Evolutionary conservation across 306 rosid species (phyloP).

Genomic region (Erythrophleum fordii): DNA sequence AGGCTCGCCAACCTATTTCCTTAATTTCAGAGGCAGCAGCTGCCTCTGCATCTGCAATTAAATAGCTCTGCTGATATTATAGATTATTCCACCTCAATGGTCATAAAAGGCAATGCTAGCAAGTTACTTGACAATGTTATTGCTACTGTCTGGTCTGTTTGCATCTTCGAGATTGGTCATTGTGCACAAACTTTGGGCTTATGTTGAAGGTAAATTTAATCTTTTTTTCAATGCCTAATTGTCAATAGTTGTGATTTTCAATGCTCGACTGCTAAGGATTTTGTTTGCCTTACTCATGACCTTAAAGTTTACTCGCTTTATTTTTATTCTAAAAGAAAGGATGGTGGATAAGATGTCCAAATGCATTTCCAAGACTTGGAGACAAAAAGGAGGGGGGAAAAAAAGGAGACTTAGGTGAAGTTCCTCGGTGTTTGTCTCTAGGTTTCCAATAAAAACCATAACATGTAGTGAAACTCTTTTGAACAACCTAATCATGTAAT

Average conservation of each 20-base stretch:
- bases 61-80: constrained; percentile 46
- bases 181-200: constrained; percentile 31
- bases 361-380: too few relatives aligned
- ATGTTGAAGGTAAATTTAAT: constrained; percentile 50
- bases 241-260: constrained; percentile 9
- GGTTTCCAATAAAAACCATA: neutral
- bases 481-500: neutral
- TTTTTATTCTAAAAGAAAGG: constrained; percentile 11
- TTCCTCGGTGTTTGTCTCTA: neutral
- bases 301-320: neutral
- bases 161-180: constrained; percentile 41
- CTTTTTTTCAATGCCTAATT: neutral
- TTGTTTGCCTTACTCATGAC: neutral
- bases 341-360: neutral
- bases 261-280: constrained; percentile 19
- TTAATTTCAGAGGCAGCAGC: constrained; percentile 86
- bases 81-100: constrained; percentile 30
- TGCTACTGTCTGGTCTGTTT: constrained; percentile 31
- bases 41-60: constrained; percentile 64
- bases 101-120: constrained; percentile 26
- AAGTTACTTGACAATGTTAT: constrained; percentile 29
- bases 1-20: constrained; percentile 88
- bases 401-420: neutral
- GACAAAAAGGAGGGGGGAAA: too few relatives aligned
- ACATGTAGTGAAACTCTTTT: neutral